These are phyloP conservation scores for Zalerion maritima DNA, from an alignment of 495 filamentous ascomycete species.

Conservation along the genomic window DNA sequence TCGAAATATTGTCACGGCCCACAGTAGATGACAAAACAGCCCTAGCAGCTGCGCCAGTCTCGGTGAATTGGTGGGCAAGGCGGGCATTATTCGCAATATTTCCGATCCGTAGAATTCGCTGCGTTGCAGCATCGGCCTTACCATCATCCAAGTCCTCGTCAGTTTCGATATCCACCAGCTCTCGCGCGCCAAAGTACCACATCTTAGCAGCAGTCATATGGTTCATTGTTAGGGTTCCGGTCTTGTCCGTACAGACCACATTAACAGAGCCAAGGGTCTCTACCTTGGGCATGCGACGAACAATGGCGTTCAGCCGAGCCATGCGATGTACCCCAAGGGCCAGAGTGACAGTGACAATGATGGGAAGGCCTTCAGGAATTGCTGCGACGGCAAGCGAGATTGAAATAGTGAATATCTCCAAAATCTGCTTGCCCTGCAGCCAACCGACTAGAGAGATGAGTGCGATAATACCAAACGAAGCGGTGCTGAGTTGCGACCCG, in stretches of 20 bases:
- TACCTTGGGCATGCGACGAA: slow-evolving; percentile 86
- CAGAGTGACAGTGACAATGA: slow-evolving; percentile 94
- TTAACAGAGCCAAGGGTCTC: slow-evolving; percentile 97
- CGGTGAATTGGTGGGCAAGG: slow-evolving; percentile 41
- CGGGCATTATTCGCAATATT: slow-evolving; percentile 95
- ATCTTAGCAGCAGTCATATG: slow-evolving; percentile 97
- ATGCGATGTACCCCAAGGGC: slow-evolving; percentile 90
- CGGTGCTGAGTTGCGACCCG: slow-evolving; percentile 84
- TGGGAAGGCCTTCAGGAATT: slow-evolving; percentile 93
- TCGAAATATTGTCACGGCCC: slow-evolving; percentile 38
- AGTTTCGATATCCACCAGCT: slow-evolving; percentile 59
- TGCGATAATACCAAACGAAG: slow-evolving; percentile 88
- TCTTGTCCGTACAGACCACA: slow-evolving; percentile 98
- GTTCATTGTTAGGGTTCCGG: slow-evolving; percentile 87
- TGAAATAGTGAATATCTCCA: slow-evolving; percentile 96
- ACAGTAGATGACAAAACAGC: slow-evolving; percentile 67
- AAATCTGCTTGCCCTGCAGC: slow-evolving; percentile 70
- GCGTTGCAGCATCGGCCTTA: slow-evolving; percentile 54
- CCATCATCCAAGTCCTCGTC: slow-evolving; percentile 45
- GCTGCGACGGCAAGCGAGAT: slow-evolving; percentile 94
- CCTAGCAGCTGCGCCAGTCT: slow-evolving; percentile 52
- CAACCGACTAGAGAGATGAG: slow-evolving; percentile 83
- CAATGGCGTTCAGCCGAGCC: slow-evolving; percentile 86
- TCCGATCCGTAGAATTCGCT: slow-evolving; percentile 71
- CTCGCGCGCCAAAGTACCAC: slow-evolving; percentile 70